Evolutionary conservation across 805 yeast species (phyloP), one percentile per base, ranked within the genome.

Genomic region (Candida parachauliodes): DNA sequence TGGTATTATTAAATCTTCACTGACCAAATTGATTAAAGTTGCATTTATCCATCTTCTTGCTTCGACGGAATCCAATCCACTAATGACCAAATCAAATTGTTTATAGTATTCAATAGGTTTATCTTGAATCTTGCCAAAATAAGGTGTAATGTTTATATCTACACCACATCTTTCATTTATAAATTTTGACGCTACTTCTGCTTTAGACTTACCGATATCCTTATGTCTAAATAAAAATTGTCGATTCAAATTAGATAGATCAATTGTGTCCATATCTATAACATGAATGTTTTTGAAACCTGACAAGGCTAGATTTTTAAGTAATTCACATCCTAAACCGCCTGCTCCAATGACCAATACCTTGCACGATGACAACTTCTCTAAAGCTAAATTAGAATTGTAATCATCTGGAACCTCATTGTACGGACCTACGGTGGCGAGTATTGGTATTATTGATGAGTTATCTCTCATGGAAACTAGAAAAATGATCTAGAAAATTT

Each of bases 11-110:
- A 51, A 49, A 21, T 55, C 48, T 2, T 76, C 70, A 33, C 74
- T 79, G 3, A 85, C 88, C 45, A 89, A 50, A 8, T 77, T 68
- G 1, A 85, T 77, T 19, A 91, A 59, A 10, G 77, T 60, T 5
- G 72, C 70, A 58, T 91, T 91, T 45, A 91, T 83, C 91, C 95
- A 89, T 34, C 97, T 63, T 25, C 98, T 68, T 0, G 98, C 96
- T 50, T 82, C 91, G 5, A 93, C 81, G 35, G 85, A 79, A 56
- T 91, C 98, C 34, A 91, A 66, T 0, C 98, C 98, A 43, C 96
- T 86, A 1, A 91, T 71, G 0, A 93, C 77, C 28, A 87, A 68
- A 7, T 77, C 71, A 54, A 89, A 91, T 45, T 75, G 76, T 45
- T 62, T 55, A 56, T 87, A 86, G 51, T 79, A 93, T 0, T 68